Percentiles rank a stretch among this genome's conserved stretches.
Evolutionary conservation across 495 filamentous ascomycete genomes (phyloP).

Genomic region (Xylaria nigripes): DNA sequence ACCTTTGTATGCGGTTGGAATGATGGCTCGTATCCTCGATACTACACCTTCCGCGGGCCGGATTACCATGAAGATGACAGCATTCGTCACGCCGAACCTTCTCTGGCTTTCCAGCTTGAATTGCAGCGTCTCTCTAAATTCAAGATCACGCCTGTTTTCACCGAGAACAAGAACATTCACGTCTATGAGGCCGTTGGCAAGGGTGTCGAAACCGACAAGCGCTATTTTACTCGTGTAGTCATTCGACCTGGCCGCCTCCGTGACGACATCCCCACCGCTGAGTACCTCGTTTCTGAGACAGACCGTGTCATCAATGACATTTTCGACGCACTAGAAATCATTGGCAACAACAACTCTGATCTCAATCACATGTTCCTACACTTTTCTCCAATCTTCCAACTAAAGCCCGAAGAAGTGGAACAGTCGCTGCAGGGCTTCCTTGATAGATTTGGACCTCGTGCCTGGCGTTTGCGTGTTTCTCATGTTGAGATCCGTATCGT

Average conservation of each 20-base stretch:
- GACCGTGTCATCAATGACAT: slow-evolving; percentile 97
- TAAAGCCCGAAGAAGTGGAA: slow-evolving; percentile 84
- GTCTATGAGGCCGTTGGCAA: slow-evolving; percentile 96
- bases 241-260: slow-evolving; percentile 87
- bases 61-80: slow-evolving; percentile 81
- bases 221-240: slow-evolving; percentile 94
- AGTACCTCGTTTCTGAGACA: slow-evolving; percentile 96
- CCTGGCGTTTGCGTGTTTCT: slow-evolving; percentile 93
- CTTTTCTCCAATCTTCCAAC: slow-evolving; percentile 91
- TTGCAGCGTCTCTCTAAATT: slow-evolving; percentile 90
- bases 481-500: slow-evolving; percentile 97
- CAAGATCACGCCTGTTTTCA: slow-evolving; percentile 95
- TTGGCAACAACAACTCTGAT: slow-evolving; percentile 98
- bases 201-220: slow-evolving; percentile 86
- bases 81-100: slow-evolving; percentile 95
- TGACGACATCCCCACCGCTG: slow-evolving; percentile 93
- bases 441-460: slow-evolving; percentile 89
- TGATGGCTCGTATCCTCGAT: slow-evolving; percentile 90
- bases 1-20: slow-evolving; percentile 95
- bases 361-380: slow-evolving; percentile 99
- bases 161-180: slow-evolving; percentile 97
- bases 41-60: slow-evolving; percentile 96
- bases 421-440: slow-evolving; percentile 91
- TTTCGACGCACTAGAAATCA: slow-evolving; percentile 92
- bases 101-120: slow-evolving; percentile 95